These are phyloP conservation scores for Macadamia integrifolia DNA, from an alignment of 164 flowering plant genomes.

Conservation along the genomic window DNA sequence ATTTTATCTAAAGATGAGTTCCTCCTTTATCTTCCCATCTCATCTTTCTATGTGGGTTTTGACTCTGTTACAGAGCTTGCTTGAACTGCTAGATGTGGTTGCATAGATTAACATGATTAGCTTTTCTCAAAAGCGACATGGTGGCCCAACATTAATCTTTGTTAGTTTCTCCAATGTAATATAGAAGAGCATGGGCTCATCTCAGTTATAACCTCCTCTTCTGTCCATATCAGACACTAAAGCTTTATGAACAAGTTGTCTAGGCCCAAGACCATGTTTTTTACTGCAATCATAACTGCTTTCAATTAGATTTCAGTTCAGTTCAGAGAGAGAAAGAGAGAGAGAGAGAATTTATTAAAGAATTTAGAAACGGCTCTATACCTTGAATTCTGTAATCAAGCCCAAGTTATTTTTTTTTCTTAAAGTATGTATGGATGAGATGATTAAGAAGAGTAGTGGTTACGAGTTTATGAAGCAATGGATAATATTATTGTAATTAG, in stretches of 20 bases:
- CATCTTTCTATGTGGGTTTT: slow-evolving; percentile 4
- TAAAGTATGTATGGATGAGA: slow-evolving; percentile 13
- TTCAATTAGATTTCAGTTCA: background rate
- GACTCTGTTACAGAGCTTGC: background rate
- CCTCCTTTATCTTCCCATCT: background rate
- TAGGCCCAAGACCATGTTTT: slow-evolving; percentile 8
- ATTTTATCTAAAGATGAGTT: background rate
- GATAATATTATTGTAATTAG: slow-evolving; percentile 4
- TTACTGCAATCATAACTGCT: slow-evolving; percentile 8
- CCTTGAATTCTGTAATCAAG: no score
- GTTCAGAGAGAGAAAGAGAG: background rate
- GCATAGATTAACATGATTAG: slow-evolving; percentile 7
- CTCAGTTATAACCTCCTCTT: background rate
- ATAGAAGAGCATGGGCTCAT: background rate
- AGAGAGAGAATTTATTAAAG: background rate
- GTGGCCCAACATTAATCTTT: slow-evolving; percentile 1
- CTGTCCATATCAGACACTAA: slow-evolving; percentile 2
- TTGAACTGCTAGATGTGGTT: slow-evolving; percentile 11
- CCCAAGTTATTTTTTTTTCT: no score
- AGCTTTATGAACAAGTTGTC: slow-evolving; percentile 12
- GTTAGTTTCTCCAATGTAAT: background rate
- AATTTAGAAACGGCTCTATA: no score
- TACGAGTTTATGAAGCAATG: slow-evolving; percentile 16
- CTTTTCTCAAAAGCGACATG: slow-evolving; percentile 10
- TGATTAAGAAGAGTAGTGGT: slow-evolving; percentile 12